These are phyloP conservation scores for Fusarium heterosporum DNA, from an alignment of 2,329 filamentous ascomycete species.

Conservation along the genomic window DNA sequence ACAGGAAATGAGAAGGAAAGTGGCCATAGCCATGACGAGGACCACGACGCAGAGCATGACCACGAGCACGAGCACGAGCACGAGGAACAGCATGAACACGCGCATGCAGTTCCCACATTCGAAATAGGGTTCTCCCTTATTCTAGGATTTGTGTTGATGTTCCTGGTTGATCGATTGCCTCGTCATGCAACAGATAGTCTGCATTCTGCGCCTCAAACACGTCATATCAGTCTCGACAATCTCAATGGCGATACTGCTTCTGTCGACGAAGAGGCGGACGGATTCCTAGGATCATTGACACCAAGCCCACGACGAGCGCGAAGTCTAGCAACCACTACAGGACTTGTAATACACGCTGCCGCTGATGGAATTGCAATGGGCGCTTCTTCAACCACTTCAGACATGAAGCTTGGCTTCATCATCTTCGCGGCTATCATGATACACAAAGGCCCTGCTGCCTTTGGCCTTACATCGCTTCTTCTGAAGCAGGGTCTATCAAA, in stretches of 20 bases:
- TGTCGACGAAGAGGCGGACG: slow-evolving; percentile 67
- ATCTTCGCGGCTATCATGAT: slow-evolving; percentile 98
- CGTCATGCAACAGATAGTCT: slow-evolving; percentile 75
- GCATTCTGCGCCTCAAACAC: slow-evolving; percentile 73
- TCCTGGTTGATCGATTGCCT: slow-evolving; percentile 88
- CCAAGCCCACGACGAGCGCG: slow-evolving; percentile 69
- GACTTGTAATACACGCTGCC: slow-evolving; percentile 94
- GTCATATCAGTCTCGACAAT: slow-evolving; percentile 90
- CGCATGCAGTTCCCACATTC: slow-evolving; percentile 66
- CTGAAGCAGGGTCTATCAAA: slow-evolving; percentile 93
- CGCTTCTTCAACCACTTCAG: slow-evolving; percentile 81
- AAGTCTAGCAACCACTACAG: slow-evolving; percentile 85
- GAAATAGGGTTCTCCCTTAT: slow-evolving; percentile 91
- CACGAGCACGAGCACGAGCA: slow-evolving; percentile 49
- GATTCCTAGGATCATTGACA: slow-evolving; percentile 69
- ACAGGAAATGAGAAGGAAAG: slow-evolving; percentile 30
- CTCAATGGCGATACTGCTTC: slow-evolving; percentile 67
- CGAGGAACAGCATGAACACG: slow-evolving; percentile 53
- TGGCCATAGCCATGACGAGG: slow-evolving; percentile 50
- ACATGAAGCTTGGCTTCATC: slow-evolving; percentile 84
- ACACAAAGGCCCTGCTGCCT: slow-evolving; percentile 95
- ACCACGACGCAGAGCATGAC: slow-evolving; percentile 48
- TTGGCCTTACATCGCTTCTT: slow-evolving; percentile 90
- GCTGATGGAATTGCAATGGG: slow-evolving; percentile 97
- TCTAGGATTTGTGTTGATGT: slow-evolving; percentile 95